These are phyloP conservation scores for Echites panduratus DNA, from an alignment of 257 asterid species.

Conservation along the genomic window DNA sequence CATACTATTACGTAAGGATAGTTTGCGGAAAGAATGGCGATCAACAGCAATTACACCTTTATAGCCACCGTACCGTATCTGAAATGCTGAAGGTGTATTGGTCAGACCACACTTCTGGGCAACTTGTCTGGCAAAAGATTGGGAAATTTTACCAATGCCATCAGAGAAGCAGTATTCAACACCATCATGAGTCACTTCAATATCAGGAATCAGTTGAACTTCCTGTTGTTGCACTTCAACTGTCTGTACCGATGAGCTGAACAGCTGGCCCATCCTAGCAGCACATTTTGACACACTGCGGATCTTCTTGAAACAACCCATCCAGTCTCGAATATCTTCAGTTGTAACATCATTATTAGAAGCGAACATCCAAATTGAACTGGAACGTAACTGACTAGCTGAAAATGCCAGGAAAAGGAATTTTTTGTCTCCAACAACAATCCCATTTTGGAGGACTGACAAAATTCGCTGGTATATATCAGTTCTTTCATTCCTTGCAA, in stretches of 20 bases:
- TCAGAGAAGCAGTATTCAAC: conserved; percentile 83
- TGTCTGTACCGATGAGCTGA: conserved; percentile 73
- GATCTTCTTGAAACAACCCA: conserved; percentile 83
- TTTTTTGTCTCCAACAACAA: conserved; percentile 64
- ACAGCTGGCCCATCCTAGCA: conserved; percentile 95
- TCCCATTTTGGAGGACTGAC: conserved; percentile 66
- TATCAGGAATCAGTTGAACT: conserved; percentile 57
- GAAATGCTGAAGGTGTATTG: conserved; percentile 81
- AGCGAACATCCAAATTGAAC: conserved; percentile 96
- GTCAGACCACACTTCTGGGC: conserved; percentile 48
- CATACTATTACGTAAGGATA: conserved; percentile 71
- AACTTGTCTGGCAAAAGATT: conserved; percentile 49
- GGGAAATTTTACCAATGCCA: conserved; percentile 87
- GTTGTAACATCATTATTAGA: conserved; percentile 63
- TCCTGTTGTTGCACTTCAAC: conserved; percentile 47
- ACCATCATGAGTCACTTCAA: conserved; percentile 60
- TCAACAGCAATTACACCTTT: conserved; percentile 84
- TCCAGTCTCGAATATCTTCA: conserved; percentile 79
- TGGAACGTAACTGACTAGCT: conserved; percentile 87
- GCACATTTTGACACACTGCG: conserved; percentile 83
- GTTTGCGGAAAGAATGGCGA: conserved; percentile 54
- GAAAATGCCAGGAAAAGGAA: conserved; percentile 84
- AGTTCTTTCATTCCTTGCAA: conserved; percentile 58
- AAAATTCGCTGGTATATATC: conserved; percentile 52
- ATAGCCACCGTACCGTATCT: conserved; percentile 90